Conservation (phyloP, 176 grass and related monocot species). For the Oryza brachyantha region DNA sequence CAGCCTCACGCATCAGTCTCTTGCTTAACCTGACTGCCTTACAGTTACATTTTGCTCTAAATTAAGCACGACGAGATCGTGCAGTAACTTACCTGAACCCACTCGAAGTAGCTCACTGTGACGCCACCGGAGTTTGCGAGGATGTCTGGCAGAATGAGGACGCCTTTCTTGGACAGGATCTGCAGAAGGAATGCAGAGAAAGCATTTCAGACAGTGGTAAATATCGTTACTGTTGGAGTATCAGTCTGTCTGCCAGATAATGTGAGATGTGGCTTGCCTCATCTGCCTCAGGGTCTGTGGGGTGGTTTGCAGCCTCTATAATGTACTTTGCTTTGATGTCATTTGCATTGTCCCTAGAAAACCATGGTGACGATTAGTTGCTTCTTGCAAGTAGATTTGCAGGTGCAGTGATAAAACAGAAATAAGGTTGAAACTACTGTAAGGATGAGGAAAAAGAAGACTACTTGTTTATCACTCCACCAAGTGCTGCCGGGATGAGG, state of each 20-base stretch:
- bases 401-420: background rate
- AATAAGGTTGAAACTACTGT: background rate
- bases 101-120: constrained; percentile 97
- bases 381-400: background rate
- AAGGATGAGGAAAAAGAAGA: background rate
- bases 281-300: constrained; percentile 89
- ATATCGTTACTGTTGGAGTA: background rate
- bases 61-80: background rate
- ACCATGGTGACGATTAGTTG: background rate
- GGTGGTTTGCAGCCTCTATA: constrained; percentile 98
- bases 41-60: background rate
- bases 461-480: constrained; percentile 82
- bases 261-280: constrained; percentile 48
- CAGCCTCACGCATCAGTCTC: background rate
- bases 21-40: background rate
- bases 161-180: constrained; percentile 95
- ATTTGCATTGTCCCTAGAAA: constrained; percentile 79
- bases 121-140: constrained; percentile 78
- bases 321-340: constrained; percentile 94
- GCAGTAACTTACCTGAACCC: constrained; percentile 59
- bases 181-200: constrained; percentile 23
- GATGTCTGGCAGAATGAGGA: constrained; percentile 90
- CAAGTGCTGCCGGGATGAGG: constrained; percentile 79
- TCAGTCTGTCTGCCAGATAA: background rate
- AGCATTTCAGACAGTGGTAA: background rate